These are phyloP conservation scores for Straminergon stramineum DNA, from an alignment of 225 moss, liverwort and hornwort species.

Conservation along the genomic window DNA sequence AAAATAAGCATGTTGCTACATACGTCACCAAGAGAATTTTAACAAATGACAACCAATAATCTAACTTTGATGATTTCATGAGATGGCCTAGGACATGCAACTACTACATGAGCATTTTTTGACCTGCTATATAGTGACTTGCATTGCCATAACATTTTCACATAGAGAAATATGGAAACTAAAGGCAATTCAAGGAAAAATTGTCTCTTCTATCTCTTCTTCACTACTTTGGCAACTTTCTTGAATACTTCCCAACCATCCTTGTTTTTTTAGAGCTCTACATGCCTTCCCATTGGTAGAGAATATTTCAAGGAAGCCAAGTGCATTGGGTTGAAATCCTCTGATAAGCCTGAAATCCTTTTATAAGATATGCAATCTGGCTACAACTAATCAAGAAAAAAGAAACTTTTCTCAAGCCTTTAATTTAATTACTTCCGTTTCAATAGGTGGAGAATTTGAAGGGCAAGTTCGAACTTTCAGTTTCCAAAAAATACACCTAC, in stretches of 20 bases:
- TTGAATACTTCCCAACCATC: background rate
- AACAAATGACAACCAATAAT: background rate
- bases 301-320: background rate
- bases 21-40: background rate
- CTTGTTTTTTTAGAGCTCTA: background rate
- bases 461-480: background rate
- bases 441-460: background rate
- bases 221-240: background rate
- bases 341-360: background rate
- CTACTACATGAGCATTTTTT: background rate
- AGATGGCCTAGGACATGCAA: rapidly evolving
- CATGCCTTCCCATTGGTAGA: rapidly evolving
- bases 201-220: background rate
- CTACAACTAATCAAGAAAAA: background rate
- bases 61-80: background rate
- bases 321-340: background rate
- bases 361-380: background rate
- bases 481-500: background rate
- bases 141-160: background rate
- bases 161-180: background rate
- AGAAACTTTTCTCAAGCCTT: background rate
- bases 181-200: background rate
- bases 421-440: background rate
- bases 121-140: background rate
- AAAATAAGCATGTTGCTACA: background rate